phyloP scores from a whole-genome alignment of 2,329 filamentous ascomycete genomes.

The Nemania diffusa region DNA sequence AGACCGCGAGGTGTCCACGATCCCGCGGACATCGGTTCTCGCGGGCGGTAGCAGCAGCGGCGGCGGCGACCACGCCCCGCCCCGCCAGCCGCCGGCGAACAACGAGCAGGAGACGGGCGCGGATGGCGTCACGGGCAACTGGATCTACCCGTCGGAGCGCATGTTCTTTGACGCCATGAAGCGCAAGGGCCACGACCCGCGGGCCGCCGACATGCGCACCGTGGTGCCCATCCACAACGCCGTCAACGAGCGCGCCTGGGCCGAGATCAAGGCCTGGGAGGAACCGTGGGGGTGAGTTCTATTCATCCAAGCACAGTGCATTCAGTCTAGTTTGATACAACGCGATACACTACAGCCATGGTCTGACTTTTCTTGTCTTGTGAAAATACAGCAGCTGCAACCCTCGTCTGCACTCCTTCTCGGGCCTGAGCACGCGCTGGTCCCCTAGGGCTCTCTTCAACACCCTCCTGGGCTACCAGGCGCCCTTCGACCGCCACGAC shows the following conservation, averaged over 20 bases:
- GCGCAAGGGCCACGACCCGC: slow-evolving; percentile 82
- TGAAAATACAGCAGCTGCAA: slow-evolving; percentile 70
- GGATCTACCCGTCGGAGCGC: slow-evolving; percentile 95
- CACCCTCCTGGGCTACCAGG: slow-evolving; percentile 84
- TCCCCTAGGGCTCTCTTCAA: slow-evolving; percentile 87
- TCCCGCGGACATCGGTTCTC: slow-evolving; percentile 70
- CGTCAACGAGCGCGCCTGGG: slow-evolving; percentile 96
- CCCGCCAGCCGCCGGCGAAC: slow-evolving; percentile 68
- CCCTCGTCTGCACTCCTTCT: slow-evolving; percentile 84
- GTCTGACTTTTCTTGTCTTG: no score
- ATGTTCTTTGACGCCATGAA: slow-evolving; percentile 99
- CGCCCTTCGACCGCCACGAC: slow-evolving; percentile 95
- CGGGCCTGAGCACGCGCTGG: slow-evolving; percentile 74
- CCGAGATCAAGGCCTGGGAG: slow-evolving; percentile 92
- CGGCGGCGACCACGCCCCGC: slow-evolving; percentile 33
- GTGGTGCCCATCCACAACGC: slow-evolving; percentile 98
- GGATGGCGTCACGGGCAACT: slow-evolving; percentile 79
- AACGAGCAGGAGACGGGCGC: slow-evolving; percentile 80
- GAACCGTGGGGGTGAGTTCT: slow-evolving; percentile 68
- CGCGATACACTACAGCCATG: no score
- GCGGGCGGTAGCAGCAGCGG: slow-evolving; percentile 48
- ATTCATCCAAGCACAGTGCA: background rate
- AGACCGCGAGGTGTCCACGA: slow-evolving; percentile 80
- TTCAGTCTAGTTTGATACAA: no score
- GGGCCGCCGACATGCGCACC: slow-evolving; percentile 81